These are phyloP conservation scores for Ophiosphaerella herpotricha DNA, from an alignment of 2,329 filamentous ascomycete species.

Conservation along the genomic window DNA sequence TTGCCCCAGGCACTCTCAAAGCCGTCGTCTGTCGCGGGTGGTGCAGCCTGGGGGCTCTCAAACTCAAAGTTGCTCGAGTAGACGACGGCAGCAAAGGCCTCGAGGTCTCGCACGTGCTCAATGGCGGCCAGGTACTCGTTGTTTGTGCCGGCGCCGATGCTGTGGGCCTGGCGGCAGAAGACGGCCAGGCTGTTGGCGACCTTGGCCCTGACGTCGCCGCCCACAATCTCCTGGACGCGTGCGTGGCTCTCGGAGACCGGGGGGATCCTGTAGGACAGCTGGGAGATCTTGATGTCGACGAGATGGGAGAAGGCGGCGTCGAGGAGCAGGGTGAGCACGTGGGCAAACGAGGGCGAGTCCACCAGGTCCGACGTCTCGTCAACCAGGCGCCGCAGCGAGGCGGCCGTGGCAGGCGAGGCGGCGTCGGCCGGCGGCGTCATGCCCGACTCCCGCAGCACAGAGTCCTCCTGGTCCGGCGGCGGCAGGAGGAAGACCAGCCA, in stretches of 20 bases:
- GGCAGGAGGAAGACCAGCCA: conserved; percentile 90
- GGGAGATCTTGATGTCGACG: conserved; percentile 79
- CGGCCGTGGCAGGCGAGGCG: conserved; percentile 48
- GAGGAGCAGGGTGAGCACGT: conserved; percentile 83
- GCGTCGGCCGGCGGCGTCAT: conserved; percentile 58
- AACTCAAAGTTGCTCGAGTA: conserved; percentile 79
- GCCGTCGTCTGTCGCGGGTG: conserved; percentile 55
- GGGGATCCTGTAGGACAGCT: conserved; percentile 74
- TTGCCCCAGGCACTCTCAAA: conserved; percentile 75
- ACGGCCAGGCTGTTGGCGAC: conserved; percentile 89
- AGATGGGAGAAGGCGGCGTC: conserved; percentile 86
- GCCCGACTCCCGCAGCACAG: conserved; percentile 83
- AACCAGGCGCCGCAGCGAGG: conserved; percentile 77
- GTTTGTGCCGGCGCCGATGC: conserved; percentile 69
- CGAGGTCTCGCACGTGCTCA: conserved; percentile 75
- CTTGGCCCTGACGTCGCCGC: conserved; percentile 63
- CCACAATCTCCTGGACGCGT: conserved; percentile 58
- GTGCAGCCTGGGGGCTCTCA: conserved; percentile 48
- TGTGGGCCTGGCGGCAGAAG: conserved; percentile 86
- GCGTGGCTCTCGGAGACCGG: conserved; percentile 47
- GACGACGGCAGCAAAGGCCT: conserved; percentile 84
- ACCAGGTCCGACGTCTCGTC: conserved; percentile 96
- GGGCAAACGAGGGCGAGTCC: conserved; percentile 87
- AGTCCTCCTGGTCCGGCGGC: conserved; percentile 74
- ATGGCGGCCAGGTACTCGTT: conserved; percentile 65